These are phyloP conservation scores for Salmacisia buchloeana DNA, from an alignment of 1,284 basidiomycete species.

Conservation along the genomic window DNA sequence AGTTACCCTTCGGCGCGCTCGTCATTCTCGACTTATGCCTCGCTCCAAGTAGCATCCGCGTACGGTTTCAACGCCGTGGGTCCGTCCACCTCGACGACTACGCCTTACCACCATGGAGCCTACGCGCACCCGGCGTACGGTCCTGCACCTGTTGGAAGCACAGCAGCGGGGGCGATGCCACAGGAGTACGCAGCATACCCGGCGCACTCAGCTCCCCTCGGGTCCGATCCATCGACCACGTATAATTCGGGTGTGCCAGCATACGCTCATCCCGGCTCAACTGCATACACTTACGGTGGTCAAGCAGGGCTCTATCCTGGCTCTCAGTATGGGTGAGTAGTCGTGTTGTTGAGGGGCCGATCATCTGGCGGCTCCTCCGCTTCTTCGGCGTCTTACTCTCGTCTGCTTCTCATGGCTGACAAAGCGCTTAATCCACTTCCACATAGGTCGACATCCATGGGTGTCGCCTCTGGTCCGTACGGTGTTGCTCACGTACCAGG, in stretches of 20 bases:
- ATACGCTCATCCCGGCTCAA: background rate
- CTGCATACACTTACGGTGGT: background rate
- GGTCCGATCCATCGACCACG: background rate
- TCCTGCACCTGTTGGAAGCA: background rate
- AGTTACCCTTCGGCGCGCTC: background rate
- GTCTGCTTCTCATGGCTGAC: background rate
- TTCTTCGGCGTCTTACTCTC: background rate
- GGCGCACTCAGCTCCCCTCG: background rate
- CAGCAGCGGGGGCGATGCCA: background rate
- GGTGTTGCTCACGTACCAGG: background rate
- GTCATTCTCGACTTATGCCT: background rate
- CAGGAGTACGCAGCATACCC: background rate
- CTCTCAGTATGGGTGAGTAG: background rate
- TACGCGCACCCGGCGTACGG: slow-evolving; percentile 4
- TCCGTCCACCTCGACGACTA: background rate
- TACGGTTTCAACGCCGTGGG: background rate
- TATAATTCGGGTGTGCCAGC: background rate
- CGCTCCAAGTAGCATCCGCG: background rate
- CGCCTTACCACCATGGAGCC: slow-evolving; percentile 1
- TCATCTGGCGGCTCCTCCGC: too few relatives aligned
- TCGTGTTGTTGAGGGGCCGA: too few relatives aligned
- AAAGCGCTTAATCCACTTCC: background rate
- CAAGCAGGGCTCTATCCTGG: background rate
- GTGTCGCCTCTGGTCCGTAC: background rate
- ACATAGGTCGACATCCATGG: background rate